phyloP scores from a whole-genome alignment of 441 rosid species.

The Croton setiger region DNA sequence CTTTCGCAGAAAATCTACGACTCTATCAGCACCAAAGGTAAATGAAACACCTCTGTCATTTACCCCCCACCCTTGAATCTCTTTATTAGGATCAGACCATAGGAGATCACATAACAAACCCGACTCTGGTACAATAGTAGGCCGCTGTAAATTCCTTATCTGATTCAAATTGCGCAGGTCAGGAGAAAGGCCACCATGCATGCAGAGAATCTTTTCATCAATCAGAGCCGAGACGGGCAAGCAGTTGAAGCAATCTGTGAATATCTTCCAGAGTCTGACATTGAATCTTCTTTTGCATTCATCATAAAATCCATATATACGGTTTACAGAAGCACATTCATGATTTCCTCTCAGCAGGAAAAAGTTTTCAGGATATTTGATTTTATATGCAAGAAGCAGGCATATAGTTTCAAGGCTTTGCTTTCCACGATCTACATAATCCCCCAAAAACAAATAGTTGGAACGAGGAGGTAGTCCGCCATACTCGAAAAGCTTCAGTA shows the following conservation, averaged over 20 bases:
- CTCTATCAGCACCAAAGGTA: conserved; percentile 57
- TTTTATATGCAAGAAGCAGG: conserved; percentile 65
- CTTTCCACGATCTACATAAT: conserved; percentile 73
- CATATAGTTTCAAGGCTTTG: conserved; percentile 68
- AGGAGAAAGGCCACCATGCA: conserved; percentile 72
- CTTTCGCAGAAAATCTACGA: conserved; percentile 45
- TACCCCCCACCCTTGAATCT: conserved; percentile 50
- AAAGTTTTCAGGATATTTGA: conserved; percentile 55
- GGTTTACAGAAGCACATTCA: conserved; percentile 62
- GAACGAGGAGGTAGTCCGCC: conserved; percentile 73
- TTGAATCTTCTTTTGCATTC: conserved; percentile 67
- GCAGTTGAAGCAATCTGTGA: conserved; percentile 66
- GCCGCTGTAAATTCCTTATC: conserved; percentile 47
- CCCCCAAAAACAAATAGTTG: conserved; percentile 74
- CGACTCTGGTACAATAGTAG: conserved; percentile 46
- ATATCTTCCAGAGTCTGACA: conserved; percentile 53
- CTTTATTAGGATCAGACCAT: conserved; percentile 64
- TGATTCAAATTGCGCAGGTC: conserved; percentile 46
- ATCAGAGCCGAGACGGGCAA: conserved; percentile 59
- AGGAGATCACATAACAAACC: conserved; percentile 70
- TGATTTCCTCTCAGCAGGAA: conserved; percentile 67
- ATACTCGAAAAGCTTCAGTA: conserved; percentile 65
- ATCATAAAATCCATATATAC: conserved; percentile 61
- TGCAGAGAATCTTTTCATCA: conserved; percentile 61
- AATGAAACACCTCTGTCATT: conserved; percentile 61